Evolutionary conservation across 2,329 filamentous ascomycete species (phyloP).

Genomic region (Colletotrichum australisinense): DNA sequence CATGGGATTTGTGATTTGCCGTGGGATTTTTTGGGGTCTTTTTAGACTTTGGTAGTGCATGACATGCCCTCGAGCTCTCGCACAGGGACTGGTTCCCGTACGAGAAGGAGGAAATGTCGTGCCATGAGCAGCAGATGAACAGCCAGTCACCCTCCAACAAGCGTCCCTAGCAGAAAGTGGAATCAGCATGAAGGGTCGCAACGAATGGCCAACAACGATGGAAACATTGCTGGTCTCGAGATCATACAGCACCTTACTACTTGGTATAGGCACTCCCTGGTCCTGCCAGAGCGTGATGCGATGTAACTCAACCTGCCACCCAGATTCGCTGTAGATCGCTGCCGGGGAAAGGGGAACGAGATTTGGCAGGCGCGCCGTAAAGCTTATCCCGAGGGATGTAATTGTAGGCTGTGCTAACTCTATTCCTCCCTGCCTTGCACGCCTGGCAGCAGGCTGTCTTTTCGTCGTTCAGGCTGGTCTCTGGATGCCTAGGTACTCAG

Average conservation of each 20-base stretch:
- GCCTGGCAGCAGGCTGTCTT: background rate
- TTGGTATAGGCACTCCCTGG: background rate
- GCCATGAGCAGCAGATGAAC: background rate
- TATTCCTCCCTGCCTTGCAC: background rate
- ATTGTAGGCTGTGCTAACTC: constrained; percentile 16
- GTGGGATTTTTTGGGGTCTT: background rate
- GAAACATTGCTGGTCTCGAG: background rate
- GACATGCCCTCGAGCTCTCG: constrained; percentile 4
- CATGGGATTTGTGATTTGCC: constrained; percentile 26
- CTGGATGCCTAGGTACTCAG: too few species aligned
- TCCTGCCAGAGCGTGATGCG: background rate
- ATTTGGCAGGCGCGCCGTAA: constrained; percentile 16
- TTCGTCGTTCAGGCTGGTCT: background rate
- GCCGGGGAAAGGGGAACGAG: background rate
- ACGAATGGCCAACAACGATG: background rate
- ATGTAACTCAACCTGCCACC: constrained; percentile 1
- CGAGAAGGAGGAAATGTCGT: background rate
- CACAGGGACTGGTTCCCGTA: background rate
- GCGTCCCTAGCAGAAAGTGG: background rate
- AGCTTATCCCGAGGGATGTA: constrained; percentile 7
- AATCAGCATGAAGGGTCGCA: background rate
- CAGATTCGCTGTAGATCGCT: constrained; percentile 17
- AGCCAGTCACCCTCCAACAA: background rate
- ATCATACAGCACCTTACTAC: too few species aligned
- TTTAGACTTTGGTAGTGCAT: constrained; percentile 25